Evolutionary conservation across 805 yeast genomes (phyloP).

Genomic region (Candida quercuum): DNA sequence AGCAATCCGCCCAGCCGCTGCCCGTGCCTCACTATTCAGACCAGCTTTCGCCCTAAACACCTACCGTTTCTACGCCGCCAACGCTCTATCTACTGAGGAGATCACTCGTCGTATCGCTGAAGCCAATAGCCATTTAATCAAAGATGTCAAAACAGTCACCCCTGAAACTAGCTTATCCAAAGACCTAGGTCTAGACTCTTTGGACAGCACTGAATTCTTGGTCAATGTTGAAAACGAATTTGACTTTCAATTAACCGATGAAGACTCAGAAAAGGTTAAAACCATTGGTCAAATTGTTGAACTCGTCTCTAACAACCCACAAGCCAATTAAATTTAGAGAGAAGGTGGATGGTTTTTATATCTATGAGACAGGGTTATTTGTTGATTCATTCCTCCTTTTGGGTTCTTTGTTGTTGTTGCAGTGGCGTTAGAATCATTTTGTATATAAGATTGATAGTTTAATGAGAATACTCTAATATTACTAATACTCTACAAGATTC

Average conservation of each 20-base stretch:
- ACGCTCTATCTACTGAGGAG: conserved; percentile 69
- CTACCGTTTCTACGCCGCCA: conserved; percentile 49
- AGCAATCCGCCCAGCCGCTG: conserved; percentile 31
- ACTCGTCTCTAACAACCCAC: conserved; percentile 68
- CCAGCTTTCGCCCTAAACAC: conserved; percentile 26
- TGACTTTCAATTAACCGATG: conserved; percentile 81
- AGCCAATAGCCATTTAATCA: conserved; percentile 64
- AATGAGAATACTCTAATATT: too few species aligned
- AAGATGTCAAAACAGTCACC: conserved; percentile 42
- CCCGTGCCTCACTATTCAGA: conserved; percentile 30
- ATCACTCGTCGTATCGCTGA: conserved; percentile 78
- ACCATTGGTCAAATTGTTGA: conserved; percentile 92
- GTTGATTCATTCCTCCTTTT: background rate
- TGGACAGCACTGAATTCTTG: conserved; percentile 92
- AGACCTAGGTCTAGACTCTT: conserved; percentile 85
- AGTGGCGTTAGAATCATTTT: background rate
- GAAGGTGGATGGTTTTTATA: too few species aligned
- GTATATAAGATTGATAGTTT: too few species aligned
- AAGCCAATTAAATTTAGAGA: conserved; percentile 31
- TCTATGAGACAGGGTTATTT: background rate
- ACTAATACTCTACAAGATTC: too few species aligned
- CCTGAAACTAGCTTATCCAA: conserved; percentile 32
- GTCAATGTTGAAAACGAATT: conserved; percentile 95
- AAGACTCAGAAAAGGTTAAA: conserved; percentile 88
- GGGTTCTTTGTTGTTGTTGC: background rate